These are phyloP conservation scores for Neurospora sp. DNA, from an alignment of 2,329 filamentous ascomycete species.

Conservation along the genomic window DNA sequence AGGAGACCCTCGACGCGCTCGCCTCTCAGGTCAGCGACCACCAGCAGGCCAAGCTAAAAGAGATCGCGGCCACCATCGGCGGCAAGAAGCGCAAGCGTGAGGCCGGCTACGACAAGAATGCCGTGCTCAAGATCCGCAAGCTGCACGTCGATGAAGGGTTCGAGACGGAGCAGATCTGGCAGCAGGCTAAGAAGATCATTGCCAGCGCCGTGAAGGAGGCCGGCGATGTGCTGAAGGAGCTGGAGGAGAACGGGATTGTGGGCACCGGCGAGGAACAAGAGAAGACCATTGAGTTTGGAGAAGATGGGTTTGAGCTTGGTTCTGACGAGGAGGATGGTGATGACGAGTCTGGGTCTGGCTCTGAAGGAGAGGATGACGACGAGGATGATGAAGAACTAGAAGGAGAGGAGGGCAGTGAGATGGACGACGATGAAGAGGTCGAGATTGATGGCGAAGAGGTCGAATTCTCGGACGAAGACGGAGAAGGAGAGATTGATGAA, in stretches of 20 bases:
- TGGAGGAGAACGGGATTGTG: conserved; percentile 44
- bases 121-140: conserved; percentile 66
- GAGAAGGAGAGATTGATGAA: conserved; percentile 27
- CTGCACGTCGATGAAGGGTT: conserved; percentile 74
- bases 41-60: conserved; percentile 58
- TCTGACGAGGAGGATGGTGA: conserved; percentile 11
- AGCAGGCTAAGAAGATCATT: conserved; percentile 80
- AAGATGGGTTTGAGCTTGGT: conserved; percentile 28
- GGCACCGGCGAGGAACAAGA: conserved; percentile 7
- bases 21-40: conserved; percentile 63
- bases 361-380: conserved; percentile 13
- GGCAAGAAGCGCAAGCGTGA: conserved; percentile 63
- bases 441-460: conserved; percentile 31
- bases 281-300: conserved; percentile 10
- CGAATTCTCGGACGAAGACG: conserved; percentile 24
- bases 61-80: conserved; percentile 20
- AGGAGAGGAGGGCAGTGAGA: conserved; percentile 14
- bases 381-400: conserved; percentile 6
- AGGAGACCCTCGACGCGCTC: conserved; percentile 68
- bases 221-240: conserved; percentile 34
- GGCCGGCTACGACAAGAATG: conserved; percentile 30
- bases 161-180: conserved; percentile 82
- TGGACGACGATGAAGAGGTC: conserved; percentile 17
- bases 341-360: conserved; percentile 8
- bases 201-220: conserved; percentile 42